Evolutionary conservation across 495 filamentous ascomycete species (phyloP), one percentile per base, ranked within the genome.

Genomic region (Aspergillus cristatus): DNA sequence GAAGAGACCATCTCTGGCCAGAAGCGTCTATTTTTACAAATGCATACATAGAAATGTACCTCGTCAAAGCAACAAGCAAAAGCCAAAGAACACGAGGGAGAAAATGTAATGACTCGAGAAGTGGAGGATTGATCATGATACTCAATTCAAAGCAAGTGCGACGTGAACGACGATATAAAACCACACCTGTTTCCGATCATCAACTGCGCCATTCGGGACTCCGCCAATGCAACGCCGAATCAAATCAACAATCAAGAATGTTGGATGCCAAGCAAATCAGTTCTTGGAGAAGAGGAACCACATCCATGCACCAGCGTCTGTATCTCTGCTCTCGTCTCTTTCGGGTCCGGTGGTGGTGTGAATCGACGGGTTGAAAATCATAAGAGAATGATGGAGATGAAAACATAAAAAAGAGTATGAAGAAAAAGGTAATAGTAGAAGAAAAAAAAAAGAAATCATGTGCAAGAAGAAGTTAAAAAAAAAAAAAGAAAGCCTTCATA

Each of bases 11-110:
- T n/a, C n/a, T n/a, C n/a, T n/a, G n/a, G n/a, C n/a, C 47, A 46
- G 42, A 44, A 52, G 48, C 47, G 54, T 65, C 62, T 65, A 65
- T 60, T 63, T 65, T 63, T 65, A 63, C 59, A 57, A 43, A 50
- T 37, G 44, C 34, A 48, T 47, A 37, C 41, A 41, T 14, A n/a
- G n/a, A n/a, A n/a, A n/a, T n/a, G n/a, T 14, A 11, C 28, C 28
- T 14, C 28, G 28, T 30, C 28, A 30, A n/a, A 30, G 13, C 13
- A 30, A 30, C 5, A 30, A 30, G 28, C 28, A 30, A 30, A 30
- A n/a, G 12, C 28, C 46, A 18, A 38, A 35, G 37, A 39, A 33
- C 42, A 42, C 34, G 28, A 37, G 20, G 31, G 33, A 29, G 25
- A 34, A 31, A 16, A 18, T 14, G 16, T 38, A 11, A 33, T 38